phyloP scores from a whole-genome alignment of 2,329 filamentous ascomycete genomes.

The Pseudogymnoascus sp. region DNA sequence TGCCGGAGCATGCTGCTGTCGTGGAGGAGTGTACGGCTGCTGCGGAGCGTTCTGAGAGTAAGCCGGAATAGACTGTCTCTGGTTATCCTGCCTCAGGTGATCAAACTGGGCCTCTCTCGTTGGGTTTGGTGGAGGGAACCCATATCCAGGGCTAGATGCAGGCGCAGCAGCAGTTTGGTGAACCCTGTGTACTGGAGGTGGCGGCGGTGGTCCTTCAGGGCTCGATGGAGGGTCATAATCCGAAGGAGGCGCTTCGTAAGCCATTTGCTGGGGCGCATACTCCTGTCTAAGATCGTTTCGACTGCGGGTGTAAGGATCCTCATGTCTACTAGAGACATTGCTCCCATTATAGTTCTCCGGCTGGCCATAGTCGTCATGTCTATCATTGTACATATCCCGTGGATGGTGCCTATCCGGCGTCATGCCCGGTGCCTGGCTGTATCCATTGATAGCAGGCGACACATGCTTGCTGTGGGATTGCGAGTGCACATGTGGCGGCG shows the following conservation, averaged over 20 bases:
- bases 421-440: neutral
- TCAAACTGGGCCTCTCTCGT: constrained; percentile 9
- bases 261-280: constrained; percentile 18
- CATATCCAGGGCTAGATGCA: constrained; percentile 3
- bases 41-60: constrained; percentile 22
- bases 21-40: constrained; percentile 21
- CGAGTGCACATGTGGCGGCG: constrained; percentile 11
- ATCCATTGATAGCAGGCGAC: neutral
- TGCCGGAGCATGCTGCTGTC: neutral
- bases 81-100: constrained; percentile 16
- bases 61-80: constrained; percentile 20
- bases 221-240: constrained; percentile 25
- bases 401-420: neutral
- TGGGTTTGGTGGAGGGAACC: constrained; percentile 6
- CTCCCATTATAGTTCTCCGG: neutral
- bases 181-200: constrained; percentile 19
- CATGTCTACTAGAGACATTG: neutral
- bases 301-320: neutral
- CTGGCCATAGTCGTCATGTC: neutral
- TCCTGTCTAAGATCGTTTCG: constrained; percentile 15
- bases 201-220: constrained; percentile 27
- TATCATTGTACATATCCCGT: neutral
- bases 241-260: constrained; percentile 23
- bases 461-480: constrained; percentile 13
- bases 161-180: neutral